Evolutionary conservation across 495 filamentous ascomycete genomes (phyloP).

Genomic region (Neurospora terricola): DNA sequence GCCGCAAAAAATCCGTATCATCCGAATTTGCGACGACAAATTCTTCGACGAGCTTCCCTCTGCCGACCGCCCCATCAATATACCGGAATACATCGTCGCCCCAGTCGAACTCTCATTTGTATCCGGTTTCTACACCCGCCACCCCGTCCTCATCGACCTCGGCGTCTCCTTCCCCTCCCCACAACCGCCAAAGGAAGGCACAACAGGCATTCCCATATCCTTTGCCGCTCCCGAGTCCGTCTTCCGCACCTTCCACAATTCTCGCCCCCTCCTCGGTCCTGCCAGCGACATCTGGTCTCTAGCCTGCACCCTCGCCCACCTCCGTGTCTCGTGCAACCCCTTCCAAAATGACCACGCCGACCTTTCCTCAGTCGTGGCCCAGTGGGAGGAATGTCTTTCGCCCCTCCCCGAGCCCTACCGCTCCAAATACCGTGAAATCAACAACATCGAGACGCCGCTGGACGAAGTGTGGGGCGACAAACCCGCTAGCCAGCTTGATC

Average conservation of each 20-base stretch:
- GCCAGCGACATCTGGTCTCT: conserved; percentile 20
- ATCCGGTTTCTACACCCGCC: conserved; percentile 1
- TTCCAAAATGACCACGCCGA: neutral
- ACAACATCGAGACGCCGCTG: neutral
- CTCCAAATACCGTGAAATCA: neutral
- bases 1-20: neutral
- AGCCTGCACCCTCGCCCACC: conserved; percentile 11
- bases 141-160: conserved; percentile 19
- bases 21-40: neutral
- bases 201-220: conserved; percentile 7
- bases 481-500: neutral
- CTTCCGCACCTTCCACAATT: neutral
- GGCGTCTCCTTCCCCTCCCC: conserved; percentile 13
- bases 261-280: neutral
- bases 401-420: conserved; percentile 8
- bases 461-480: neutral
- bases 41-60: neutral
- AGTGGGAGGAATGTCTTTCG: conserved; percentile 10
- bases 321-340: neutral
- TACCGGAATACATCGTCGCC: conserved; percentile 17
- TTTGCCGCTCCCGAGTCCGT: conserved; percentile 17
- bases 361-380: neutral
- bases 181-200: neutral
- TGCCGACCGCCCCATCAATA: neutral
- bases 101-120: neutral